A percentile compares a stretch with the other conserved stretches of the same genome.
These are phyloP conservation scores for Fraxinus floribunda DNA, from an alignment of 305 asterid species.

Conservation along the genomic window DNA sequence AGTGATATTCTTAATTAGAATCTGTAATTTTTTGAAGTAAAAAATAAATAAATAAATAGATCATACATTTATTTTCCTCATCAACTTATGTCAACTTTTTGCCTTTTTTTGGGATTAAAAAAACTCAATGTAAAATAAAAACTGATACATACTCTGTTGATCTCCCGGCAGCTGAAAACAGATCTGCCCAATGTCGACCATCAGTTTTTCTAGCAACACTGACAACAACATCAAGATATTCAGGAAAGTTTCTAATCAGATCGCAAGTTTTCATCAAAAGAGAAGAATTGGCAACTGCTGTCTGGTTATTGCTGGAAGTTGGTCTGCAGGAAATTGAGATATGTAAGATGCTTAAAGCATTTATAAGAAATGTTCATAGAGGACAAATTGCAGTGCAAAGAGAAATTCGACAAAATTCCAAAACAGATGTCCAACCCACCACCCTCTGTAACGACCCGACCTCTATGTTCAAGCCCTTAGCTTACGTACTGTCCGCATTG, in stretches of 20 bases:
- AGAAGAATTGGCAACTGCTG: conserved; percentile 47
- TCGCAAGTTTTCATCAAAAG: conserved; percentile 95
- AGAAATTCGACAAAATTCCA: conserved; percentile 18
- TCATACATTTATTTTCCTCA: not conserved
- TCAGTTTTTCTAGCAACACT: conserved; percentile 99
- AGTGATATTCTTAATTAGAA: conserved; percentile 16
- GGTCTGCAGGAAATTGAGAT: conserved; percentile 52
- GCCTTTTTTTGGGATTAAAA: conserved; percentile 12
- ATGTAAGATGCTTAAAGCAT: conserved; percentile 11
- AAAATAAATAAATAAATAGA: not conserved
- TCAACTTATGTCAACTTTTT: not conserved
- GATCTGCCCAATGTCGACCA: conserved; percentile 99
- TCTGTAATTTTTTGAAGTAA: conserved; percentile 13
- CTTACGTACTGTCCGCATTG: no score
- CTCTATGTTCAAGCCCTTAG: no score
- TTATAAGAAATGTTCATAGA: conserved; percentile 8
- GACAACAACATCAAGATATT: conserved; percentile 96
- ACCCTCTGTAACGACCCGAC: not conserved
- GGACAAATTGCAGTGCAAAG: conserved; percentile 11
- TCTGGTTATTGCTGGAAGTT: conserved; percentile 63
- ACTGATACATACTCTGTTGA: conserved; percentile 82
- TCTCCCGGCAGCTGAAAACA: conserved; percentile 96
- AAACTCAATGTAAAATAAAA: conserved; percentile 13
- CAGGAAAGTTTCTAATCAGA: conserved; percentile 88
- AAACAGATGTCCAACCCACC: conserved; percentile 9